Percentiles rank a stretch among this genome's conserved stretches.
phyloP scores from a whole-genome alignment of 768 basidiomycete genomes.

The Mycena maculata region DNA sequence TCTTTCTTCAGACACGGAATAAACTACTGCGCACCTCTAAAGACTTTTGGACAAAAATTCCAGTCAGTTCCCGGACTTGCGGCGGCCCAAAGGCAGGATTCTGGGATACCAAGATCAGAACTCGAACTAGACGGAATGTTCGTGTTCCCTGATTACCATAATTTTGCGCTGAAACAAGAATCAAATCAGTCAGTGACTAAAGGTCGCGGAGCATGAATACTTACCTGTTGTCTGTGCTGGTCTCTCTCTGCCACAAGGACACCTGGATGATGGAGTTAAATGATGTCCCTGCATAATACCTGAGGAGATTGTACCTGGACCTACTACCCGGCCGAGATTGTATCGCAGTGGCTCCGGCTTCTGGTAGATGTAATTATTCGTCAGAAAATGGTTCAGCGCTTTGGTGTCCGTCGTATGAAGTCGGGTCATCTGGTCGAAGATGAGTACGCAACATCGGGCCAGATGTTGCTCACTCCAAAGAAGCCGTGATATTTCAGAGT shows the following conservation, averaged over 20 bases:
- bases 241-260: slow-evolving; percentile 30
- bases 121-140: neutral
- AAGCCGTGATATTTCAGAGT: slow-evolving; percentile 22
- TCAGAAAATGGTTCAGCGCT: slow-evolving; percentile 31
- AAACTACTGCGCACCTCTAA: slow-evolving; percentile 29
- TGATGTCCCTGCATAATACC: neutral
- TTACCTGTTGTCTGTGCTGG: slow-evolving; percentile 27
- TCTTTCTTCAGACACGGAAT: neutral
- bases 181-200: neutral
- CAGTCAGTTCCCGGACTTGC: slow-evolving; percentile 38
- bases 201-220: neutral
- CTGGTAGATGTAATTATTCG: slow-evolving; percentile 25
- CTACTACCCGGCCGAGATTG: slow-evolving; percentile 26
- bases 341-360: slow-evolving; percentile 16
- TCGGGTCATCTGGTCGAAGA: neutral
- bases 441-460: no score
- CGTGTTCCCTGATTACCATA: slow-evolving; percentile 21
- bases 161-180: slow-evolving; percentile 27
- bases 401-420: slow-evolving; percentile 26
- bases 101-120: neutral
- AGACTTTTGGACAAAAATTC: slow-evolving; percentile 35
- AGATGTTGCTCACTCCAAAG: slow-evolving; percentile 8
- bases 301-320: slow-evolving; percentile 20
- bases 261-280: slow-evolving; percentile 1
- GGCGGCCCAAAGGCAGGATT: slow-evolving; percentile 40